Conservation (phyloP, 2,329 filamentous ascomycete species). For the Sporothrix inflata region DNA sequence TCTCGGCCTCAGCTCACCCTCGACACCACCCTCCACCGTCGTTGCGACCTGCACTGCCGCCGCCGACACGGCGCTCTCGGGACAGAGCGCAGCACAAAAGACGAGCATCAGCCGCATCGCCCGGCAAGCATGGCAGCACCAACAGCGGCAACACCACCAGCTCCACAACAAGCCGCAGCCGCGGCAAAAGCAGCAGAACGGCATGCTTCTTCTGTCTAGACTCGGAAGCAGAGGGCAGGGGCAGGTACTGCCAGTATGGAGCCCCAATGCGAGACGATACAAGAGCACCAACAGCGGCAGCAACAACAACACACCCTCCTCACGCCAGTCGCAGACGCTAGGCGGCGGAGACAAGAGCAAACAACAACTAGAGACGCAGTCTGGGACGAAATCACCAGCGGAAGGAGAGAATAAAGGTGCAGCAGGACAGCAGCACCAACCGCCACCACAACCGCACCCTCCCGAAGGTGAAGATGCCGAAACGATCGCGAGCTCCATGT, state of each 20-base stretch:
- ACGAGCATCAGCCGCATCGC: slow-evolving; percentile 44
- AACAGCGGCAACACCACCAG: slow-evolving; percentile 38
- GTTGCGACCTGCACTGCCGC: slow-evolving; percentile 46
- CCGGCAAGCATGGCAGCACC: slow-evolving; percentile 40
- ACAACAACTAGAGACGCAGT: background rate
- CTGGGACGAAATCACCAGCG: background rate
- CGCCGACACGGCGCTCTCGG: slow-evolving; percentile 42
- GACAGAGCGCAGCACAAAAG: slow-evolving; percentile 37
- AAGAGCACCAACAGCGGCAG: slow-evolving; percentile 39
- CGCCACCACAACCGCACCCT: slow-evolving; percentile 29
- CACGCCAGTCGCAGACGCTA: background rate
- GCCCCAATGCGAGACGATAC: slow-evolving; percentile 37
- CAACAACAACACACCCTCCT: slow-evolving; percentile 27
- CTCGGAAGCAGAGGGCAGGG: background rate
- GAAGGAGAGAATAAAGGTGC: background rate
- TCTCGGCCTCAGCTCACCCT: slow-evolving; percentile 49
- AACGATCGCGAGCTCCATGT: slow-evolving; percentile 56
- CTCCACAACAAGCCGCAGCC: slow-evolving; percentile 24
- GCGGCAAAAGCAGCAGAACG: background rate
- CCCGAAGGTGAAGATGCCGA: slow-evolving; percentile 42
- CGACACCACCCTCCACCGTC: slow-evolving; percentile 45
- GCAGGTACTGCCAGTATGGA: slow-evolving; percentile 27
- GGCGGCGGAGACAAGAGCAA: background rate
- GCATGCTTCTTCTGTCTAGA: background rate
- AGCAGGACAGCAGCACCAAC: slow-evolving; percentile 12